Evolutionary conservation across 306 rosid species (phyloP).

Genomic region (Cotoneaster glaucophyllus): DNA sequence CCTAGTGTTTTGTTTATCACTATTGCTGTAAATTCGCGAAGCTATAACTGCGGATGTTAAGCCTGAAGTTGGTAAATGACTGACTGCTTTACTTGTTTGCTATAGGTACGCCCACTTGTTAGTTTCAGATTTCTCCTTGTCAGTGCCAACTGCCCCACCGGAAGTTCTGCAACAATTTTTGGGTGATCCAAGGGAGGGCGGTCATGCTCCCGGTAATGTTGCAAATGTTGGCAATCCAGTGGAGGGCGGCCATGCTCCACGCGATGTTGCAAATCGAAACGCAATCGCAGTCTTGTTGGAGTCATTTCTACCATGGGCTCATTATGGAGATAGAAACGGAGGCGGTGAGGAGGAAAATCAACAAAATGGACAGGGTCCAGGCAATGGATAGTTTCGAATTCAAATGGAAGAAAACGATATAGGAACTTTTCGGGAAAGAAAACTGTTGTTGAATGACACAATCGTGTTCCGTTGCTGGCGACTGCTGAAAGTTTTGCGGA

Average conservation of each 20-base stretch:
- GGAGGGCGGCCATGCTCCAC: slow-evolving; percentile 47
- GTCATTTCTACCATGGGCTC: slow-evolving; percentile 93
- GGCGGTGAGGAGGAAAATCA: slow-evolving; percentile 36
- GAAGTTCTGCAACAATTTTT: slow-evolving; percentile 78
- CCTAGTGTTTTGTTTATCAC: neutral
- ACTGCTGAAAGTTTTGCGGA: neutral
- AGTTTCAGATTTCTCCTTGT: slow-evolving; percentile 86
- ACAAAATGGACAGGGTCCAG: slow-evolving; percentile 37
- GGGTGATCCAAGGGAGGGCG: slow-evolving; percentile 61
- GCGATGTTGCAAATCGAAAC: slow-evolving; percentile 58
- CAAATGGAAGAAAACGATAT: neutral
- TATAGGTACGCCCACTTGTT: slow-evolving; percentile 75
- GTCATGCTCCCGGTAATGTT: slow-evolving; percentile 33
- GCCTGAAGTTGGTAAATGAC: slow-evolving; percentile 3
- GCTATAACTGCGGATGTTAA: neutral
- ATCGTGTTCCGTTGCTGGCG: neutral
- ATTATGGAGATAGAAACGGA: slow-evolving; percentile 48
- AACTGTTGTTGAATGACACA: neutral
- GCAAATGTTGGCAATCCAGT: slow-evolving; percentile 45
- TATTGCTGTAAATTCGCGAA: neutral
- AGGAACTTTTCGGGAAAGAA: neutral
- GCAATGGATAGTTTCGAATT: slow-evolving; percentile 24
- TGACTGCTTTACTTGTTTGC: slow-evolving; percentile 15
- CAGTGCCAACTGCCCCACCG: slow-evolving; percentile 64
- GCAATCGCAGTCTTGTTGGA: slow-evolving; percentile 78